These are phyloP conservation scores for Penicillium antarcticum DNA, from an alignment of 495 filamentous ascomycete species.

Conservation along the genomic window DNA sequence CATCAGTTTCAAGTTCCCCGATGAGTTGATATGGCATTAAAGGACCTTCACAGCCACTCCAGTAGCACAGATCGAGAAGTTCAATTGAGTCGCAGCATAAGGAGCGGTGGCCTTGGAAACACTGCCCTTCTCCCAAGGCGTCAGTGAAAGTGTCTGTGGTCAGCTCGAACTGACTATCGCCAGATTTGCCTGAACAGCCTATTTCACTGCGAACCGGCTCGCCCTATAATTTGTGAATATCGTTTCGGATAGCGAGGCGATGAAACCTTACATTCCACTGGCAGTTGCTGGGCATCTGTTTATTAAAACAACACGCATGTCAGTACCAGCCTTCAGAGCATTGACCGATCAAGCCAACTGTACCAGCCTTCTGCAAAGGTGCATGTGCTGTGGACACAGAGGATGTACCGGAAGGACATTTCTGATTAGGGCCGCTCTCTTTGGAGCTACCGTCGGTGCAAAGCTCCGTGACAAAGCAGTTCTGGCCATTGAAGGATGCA, in stretches of 20 bases:
- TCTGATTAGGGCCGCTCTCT: background rate
- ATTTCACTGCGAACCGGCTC: slow-evolving; percentile 19
- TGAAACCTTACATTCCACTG: slow-evolving; percentile 12
- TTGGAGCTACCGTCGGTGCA: background rate
- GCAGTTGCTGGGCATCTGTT: slow-evolving; percentile 26
- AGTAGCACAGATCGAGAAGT: slow-evolving; percentile 5
- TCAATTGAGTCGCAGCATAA: slow-evolving; percentile 27
- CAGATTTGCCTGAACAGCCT: slow-evolving; percentile 22
- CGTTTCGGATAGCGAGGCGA: too few species aligned
- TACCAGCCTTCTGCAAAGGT: background rate
- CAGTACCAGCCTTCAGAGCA: slow-evolving; percentile 23
- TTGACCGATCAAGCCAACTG: background rate
- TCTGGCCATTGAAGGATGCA: too few species aligned
- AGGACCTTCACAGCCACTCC: background rate
- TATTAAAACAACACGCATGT: slow-evolving; percentile 31
- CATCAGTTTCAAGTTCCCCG: too few species aligned
- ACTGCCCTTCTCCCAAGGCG: slow-evolving; percentile 17
- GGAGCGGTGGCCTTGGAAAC: slow-evolving; percentile 16
- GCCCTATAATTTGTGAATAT: background rate
- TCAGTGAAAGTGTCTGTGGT: slow-evolving; percentile 22
- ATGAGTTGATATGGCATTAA: too few species aligned
- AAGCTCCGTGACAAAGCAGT: background rate
- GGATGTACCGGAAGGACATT: background rate
- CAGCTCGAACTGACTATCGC: slow-evolving; percentile 21
- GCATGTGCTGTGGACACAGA: background rate